These are phyloP conservation scores for Papilionanthe hybrid DNA, from an alignment of 116 monocot genomes.

Conservation along the genomic window DNA sequence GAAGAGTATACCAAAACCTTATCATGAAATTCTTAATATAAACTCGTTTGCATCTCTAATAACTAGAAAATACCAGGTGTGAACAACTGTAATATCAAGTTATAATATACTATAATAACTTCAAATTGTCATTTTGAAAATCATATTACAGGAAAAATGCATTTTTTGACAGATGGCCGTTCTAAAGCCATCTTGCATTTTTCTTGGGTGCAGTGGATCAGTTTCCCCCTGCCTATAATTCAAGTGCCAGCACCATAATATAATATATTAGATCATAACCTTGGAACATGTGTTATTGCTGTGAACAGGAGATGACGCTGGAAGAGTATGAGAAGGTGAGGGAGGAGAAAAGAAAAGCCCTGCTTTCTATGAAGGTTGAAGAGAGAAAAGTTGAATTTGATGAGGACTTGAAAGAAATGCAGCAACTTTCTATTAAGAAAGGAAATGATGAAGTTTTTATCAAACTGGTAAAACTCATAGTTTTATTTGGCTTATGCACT, in stretches of 20 bases:
- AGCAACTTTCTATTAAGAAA: conserved; percentile 64
- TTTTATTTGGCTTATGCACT: neutral
- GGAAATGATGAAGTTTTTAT: conserved; percentile 59
- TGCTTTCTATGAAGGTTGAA: conserved; percentile 58
- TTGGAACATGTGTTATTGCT: neutral
- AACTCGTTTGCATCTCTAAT: too few relatives aligned
- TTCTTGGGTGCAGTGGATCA: conserved; percentile 2
- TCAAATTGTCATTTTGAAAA: neutral
- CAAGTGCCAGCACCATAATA: conserved; percentile 6
- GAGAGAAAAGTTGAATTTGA: conserved; percentile 76
- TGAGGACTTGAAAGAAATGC: conserved; percentile 70
- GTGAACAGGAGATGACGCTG: conserved; percentile 73
- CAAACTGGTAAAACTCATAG: conserved; percentile 55
- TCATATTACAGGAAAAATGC: neutral
- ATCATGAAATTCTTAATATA: too few relatives aligned
- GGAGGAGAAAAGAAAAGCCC: conserved; percentile 79
- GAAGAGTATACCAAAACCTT: too few relatives aligned
- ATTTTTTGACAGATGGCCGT: neutral
- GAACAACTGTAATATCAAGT: neutral
- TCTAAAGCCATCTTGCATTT: conserved; percentile 13
- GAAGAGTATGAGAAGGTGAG: conserved; percentile 84
- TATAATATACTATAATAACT: neutral
- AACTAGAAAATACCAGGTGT: too few relatives aligned
- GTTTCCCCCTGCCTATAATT: conserved; percentile 13
- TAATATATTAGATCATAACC: too few relatives aligned